Evolutionary conservation across 768 basidiomycete genomes (phyloP), one percentile per base, ranked within the genome.

Genomic region (Rhodotorula graminis): DNA sequence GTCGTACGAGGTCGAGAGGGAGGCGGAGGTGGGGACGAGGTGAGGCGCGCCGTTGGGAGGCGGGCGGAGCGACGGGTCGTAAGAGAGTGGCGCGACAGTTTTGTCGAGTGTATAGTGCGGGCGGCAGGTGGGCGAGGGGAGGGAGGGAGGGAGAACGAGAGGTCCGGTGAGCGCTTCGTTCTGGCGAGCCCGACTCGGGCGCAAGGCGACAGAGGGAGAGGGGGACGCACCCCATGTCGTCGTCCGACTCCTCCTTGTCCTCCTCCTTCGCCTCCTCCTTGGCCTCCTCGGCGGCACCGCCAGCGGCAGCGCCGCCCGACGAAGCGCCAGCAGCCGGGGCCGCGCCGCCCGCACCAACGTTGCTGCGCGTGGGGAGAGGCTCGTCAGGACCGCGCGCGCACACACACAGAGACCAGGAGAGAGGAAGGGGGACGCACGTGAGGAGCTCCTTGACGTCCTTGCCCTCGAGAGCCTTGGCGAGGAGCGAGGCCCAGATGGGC

Each of bases 401-500:
- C 27, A 23, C 40, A 42, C 27, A 15, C 7, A 19, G 16, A 19
- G 19, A 40, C 25, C n/a, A 18, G 2, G 44, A 42, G 10, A 25
- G 21, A 29, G 29, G 31, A 29, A 19, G 57, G 33, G 33, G 21
- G 8, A 52, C 69, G 57, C 47, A 58, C 59, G 90, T 90, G 76
- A 99, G 87, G 65, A 98, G 86, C 58, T 94, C 93, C 84, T 92
- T 97, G 80, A 99, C 87, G 84, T 98, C 88, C 87, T 95, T 96
- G 80, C 94, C 95, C 84, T 95, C 93, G 65, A 99, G 88, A 49
- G 96, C 95, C 83, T 96, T 98, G 74, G 95, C 91, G 80, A 99
- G 91, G 79, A 99, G 90, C 23, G 89, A 83, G 70, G 93, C 93
- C 96, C 96, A 98, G 85, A 99, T 98, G 69, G 94, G 87, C 83